Base-by-base conservation (phyloP, 139 green algal species). In the Trebouxia sp. region DNA sequence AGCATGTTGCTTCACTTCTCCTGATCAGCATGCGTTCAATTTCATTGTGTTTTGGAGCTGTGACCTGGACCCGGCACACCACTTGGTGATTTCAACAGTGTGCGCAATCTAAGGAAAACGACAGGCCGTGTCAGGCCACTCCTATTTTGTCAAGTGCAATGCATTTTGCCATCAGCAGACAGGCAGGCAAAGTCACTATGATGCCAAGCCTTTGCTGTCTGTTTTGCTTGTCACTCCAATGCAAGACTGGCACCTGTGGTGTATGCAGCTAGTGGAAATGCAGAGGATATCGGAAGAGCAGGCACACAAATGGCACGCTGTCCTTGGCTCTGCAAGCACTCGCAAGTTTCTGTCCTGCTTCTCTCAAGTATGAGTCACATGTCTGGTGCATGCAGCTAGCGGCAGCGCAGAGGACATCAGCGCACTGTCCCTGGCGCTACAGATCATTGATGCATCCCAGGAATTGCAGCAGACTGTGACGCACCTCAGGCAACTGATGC, bases 361-460 rank as follows among this genome's bases (percentile, higher is more conserved):
- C 24, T 38, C n/a, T 14, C 38, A 11, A 24, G 8, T 28, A 45
- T n/a, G 62, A 14, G 32, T 45, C 7, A 43, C 10, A 32, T 26
- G 11, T 45, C 14, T 72, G 24, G 32, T 72, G 62, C 28, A 6
- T 43, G 62, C 62, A 72, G 62, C 62, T 17, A 45, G 62, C 28
- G 62, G 62, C 0, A 72, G 62, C 35, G 43, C 62, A 72, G 62
- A 72, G 15, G 62, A 72, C 35, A 72, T 72, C 28, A 35, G 62
- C 7, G 62, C 62, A 3, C 62, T 72, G 32, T 72, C 62, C 37
- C 32, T 72, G 62, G 62, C 35, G 1, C 62, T 72, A 15, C 62
- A 72, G 62, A 72, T 72, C 32, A 72, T 72, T 45, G 62, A 72
- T 72, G 62, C 35, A 35, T 72, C 62, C 37, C 62, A 72, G 32